Percentiles rank a stretch among this genome's conserved stretches.
These are phyloP conservation scores for Paxillus rubicundulus DNA, from an alignment of 768 basidiomycete genomes.

Conservation along the genomic window DNA sequence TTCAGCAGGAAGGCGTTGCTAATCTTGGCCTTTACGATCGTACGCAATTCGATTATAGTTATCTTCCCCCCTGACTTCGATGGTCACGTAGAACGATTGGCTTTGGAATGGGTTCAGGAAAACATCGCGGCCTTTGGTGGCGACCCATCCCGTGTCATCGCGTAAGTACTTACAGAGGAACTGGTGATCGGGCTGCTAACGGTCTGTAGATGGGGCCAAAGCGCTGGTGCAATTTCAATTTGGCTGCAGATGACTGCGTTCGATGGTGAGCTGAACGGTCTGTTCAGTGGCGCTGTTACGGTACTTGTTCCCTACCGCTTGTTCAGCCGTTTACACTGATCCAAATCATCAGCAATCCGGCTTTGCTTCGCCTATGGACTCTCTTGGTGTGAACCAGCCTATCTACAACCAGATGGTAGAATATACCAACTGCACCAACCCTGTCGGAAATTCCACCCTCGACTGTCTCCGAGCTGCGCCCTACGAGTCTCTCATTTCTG, in stretches of 20 bases:
- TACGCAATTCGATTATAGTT: constrained; percentile 12
- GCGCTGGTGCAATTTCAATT: constrained; percentile 35
- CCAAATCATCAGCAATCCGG: constrained; percentile 4
- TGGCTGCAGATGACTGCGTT: constrained; percentile 21
- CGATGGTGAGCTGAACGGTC: constrained; percentile 12
- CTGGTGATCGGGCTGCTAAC: background rate
- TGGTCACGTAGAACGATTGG: constrained; percentile 29
- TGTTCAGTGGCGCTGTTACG: constrained; percentile 11
- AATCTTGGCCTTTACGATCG: constrained; percentile 50
- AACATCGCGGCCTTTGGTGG: constrained; percentile 45
- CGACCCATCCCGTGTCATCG: constrained; percentile 42
- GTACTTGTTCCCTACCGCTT: background rate
- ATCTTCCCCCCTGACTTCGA: background rate
- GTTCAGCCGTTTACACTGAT: background rate
- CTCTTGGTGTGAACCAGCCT: background rate
- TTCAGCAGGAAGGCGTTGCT: constrained; percentile 33
- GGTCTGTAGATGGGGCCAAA: constrained; percentile 28
- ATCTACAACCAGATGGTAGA: constrained; percentile 27
- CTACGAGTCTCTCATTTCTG: constrained; percentile 25
- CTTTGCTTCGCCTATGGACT: constrained; percentile 3
- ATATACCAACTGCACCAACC: constrained; percentile 22
- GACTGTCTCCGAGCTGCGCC: constrained; percentile 30
- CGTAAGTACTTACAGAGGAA: background rate
- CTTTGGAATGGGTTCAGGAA: constrained; percentile 42
- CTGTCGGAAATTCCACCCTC: constrained; percentile 16